Base-by-base conservation (phyloP, 352 stramenopile species). In the Elongisporangium prolatum region DNA sequence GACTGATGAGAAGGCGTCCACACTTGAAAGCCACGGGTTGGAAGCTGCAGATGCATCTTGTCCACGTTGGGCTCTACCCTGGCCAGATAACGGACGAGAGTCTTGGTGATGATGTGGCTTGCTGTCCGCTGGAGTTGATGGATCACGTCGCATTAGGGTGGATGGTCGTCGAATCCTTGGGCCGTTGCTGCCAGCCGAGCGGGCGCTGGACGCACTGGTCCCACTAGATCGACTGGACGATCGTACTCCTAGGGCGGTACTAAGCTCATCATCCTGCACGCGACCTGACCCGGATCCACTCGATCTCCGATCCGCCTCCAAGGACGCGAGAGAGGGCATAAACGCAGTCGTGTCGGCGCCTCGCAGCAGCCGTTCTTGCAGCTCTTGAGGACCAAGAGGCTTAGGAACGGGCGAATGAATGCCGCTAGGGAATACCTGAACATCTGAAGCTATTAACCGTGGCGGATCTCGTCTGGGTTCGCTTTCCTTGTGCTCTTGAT, bases 181-280 rank as follows among this genome's bases (percentile, higher is more conserved):
- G 28, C 28, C 4, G 8, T 9, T 40, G 28, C 28, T 40, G 28
- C 28, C 28, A 14, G 4, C 28, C 4, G 28, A 40, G 4, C 28
- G 28, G 14, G 4, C 28, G 28, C 28, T 60, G 65, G 63, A 40
- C 3, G 11, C 37, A 38, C 49, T 56, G n/a, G 21, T 37, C 28
- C 48, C 44, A 10, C 50, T 51, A 50, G 53, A 57, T 16, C 40
- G 40, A 22, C 54, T 60, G 18, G 60, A 18, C 21, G 48, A 67
- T 18, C 52, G 17, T 10, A 89, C 71, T 0, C 81, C 81, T 28
- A 91, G 50, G 0, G 78, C 81, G 25, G 86, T 69, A 11, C 67
- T 89, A 21, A 91, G 54, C 34, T 91, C 81, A 17, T 86, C 63
- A 47, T 91, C 81, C 25, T 71, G 57, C 4, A 61, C 49, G 14